A percentile compares a stretch with the other conserved stretches of the same genome.
Conservation (phyloP, 2,329 filamentous ascomycete genomes). For the Bertia moriformis region DNA sequence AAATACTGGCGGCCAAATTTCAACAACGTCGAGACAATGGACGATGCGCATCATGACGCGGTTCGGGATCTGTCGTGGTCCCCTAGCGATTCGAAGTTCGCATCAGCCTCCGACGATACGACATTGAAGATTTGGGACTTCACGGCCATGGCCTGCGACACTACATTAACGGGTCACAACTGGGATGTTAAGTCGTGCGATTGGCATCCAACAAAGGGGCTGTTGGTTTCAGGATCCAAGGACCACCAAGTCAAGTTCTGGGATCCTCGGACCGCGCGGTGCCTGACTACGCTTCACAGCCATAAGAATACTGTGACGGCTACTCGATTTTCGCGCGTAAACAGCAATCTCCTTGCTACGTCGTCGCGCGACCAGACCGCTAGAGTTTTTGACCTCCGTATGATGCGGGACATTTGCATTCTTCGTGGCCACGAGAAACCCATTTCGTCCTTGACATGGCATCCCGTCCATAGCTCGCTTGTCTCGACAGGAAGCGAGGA, state of each 20-base stretch:
- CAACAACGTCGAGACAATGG: slow-evolving; percentile 51
- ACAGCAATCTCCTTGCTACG: slow-evolving; percentile 49
- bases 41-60: slow-evolving; percentile 50
- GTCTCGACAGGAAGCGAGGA: slow-evolving; percentile 51
- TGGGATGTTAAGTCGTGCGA: slow-evolving; percentile 59
- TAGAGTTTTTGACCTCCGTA: slow-evolving; percentile 52
- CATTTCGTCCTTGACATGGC: slow-evolving; percentile 52
- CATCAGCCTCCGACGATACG: slow-evolving; percentile 54
- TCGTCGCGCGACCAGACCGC: slow-evolving; percentile 52
- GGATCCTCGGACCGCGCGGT: slow-evolving; percentile 51
- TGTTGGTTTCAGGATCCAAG: slow-evolving; percentile 55
- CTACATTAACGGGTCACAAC: slow-evolving; percentile 46
- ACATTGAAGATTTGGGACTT: slow-evolving; percentile 59
- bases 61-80: slow-evolving; percentile 45
- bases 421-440: slow-evolving; percentile 55
- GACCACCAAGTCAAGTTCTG: slow-evolving; percentile 59
- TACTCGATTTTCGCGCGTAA: slow-evolving; percentile 48
- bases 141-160: slow-evolving; percentile 45
- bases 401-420: slow-evolving; percentile 59
- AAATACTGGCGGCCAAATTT: slow-evolving; percentile 63
- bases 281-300: slow-evolving; percentile 52
- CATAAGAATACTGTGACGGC: slow-evolving; percentile 57
- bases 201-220: slow-evolving; percentile 56
- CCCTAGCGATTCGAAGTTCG: slow-evolving; percentile 54
- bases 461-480: slow-evolving; percentile 49